Base-by-base conservation (phyloP, 148 eudicot genomes). In the Mesembryanthemum crystallinum region DNA sequence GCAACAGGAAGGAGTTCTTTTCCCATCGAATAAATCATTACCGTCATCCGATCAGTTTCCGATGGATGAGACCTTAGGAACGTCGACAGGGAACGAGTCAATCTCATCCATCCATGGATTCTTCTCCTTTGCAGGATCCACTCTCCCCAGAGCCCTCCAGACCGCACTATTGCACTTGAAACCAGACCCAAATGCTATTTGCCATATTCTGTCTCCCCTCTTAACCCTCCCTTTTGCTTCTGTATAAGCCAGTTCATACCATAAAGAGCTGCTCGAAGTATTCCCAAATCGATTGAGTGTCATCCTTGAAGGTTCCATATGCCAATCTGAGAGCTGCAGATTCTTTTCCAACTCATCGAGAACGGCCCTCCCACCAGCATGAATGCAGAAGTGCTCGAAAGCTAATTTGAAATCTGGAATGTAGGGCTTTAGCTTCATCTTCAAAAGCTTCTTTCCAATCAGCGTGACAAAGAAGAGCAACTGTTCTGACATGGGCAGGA, bases 81-180 rank as follows among this genome's bases (percentile, higher is more conserved):
- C 87, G 39, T 85, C 83, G 14, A 85, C 83, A 2, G 87, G 87
- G 45, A 85, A 85, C 58, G 49, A 59, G 67, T 85, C 43, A 32
- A 85, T 85, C 83, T 85, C 87, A 66, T 85, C 85, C 87, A 85
- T 85, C 87, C 87, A 85, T 21, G 87, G 87, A 66, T 79, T 85
- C 82, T 76, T 82, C 83, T 85, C 87, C 60, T 82, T 79, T 23
- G 42, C 81, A 0, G 83, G 85, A 62, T 79, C 60, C 9, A 85
- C 80, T 25, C 74, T 59, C 69, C 77, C 79, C 42, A 85, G 25
- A 65, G 87, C 87, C 73, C 75, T 79, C 87, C 87, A 85, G 11
- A 85, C 87, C 17, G 87, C 85, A 37, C 87, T 85, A 68, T 85
- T 85, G 13, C 87, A 85, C 79, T 85, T 85, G 42, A 85, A 85